phyloP scores from a whole-genome alignment of 2,329 filamentous ascomycete species.

The Colletotrichum musicola region DNA sequence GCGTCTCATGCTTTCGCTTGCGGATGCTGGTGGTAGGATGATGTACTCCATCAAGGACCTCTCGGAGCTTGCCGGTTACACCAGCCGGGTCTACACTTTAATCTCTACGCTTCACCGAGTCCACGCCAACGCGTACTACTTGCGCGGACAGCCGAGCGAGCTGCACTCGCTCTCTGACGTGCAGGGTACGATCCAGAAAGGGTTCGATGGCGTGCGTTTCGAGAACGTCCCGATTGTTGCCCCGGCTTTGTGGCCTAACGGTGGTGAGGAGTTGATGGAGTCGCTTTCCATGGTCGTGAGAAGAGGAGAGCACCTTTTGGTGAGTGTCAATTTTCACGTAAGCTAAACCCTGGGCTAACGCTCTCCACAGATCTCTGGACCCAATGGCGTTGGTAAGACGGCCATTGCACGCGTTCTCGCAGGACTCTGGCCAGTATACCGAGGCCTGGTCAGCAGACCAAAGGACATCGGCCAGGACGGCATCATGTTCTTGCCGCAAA shows the following conservation, averaged over 20 bases:
- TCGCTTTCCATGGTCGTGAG: conserved; percentile 90
- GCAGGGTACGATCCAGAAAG: conserved; percentile 93
- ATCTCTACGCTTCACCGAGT: conserved; percentile 95
- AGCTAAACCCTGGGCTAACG: conserved; percentile 21
- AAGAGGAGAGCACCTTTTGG: conserved; percentile 88
- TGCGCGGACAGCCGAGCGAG: conserved; percentile 77
- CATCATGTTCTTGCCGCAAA: conserved; percentile 98
- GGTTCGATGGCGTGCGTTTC: conserved; percentile 92
- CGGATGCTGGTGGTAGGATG: conserved; percentile 96
- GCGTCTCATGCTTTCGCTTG: conserved; percentile 95
- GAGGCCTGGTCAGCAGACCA: conserved; percentile 89
- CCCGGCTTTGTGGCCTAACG: conserved; percentile 87
- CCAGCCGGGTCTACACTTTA: conserved; percentile 93
- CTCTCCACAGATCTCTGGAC: conserved; percentile 78
- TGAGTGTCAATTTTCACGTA: conserved; percentile 46
- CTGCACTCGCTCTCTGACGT: conserved; percentile 91
- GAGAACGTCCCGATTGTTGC: conserved; percentile 95
- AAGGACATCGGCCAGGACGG: conserved; percentile 85
- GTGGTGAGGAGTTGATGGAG: conserved; percentile 91
- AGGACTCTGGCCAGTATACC: conserved; percentile 95
- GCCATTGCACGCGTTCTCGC: conserved; percentile 89
- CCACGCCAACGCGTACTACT: conserved; percentile 89
- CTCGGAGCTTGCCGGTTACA: conserved; percentile 94
- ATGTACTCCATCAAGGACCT: conserved; percentile 99
- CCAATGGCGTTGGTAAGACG: conserved; percentile 94